Percentiles rank a stretch among this genome's conserved stretches.
These are phyloP conservation scores for Dothistroma pini DNA, from an alignment of 2,329 filamentous ascomycete genomes.

Conservation along the genomic window DNA sequence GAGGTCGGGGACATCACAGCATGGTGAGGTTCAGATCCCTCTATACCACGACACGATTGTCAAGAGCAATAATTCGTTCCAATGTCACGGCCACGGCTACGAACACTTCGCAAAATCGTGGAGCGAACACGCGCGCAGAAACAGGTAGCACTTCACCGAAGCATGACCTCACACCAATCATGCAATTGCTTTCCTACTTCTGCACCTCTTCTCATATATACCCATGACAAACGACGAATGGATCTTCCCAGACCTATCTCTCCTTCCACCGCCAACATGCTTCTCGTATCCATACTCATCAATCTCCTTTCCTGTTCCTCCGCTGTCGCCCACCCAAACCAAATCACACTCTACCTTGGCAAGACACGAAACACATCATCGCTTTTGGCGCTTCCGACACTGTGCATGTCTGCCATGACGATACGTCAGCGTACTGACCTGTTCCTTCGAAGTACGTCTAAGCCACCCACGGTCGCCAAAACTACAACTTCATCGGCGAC, in stretches of 20 bases:
- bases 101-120: background rate
- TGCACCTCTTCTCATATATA: background rate
- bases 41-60: background rate
- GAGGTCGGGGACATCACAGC: conserved; percentile 96
- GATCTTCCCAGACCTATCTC: background rate
- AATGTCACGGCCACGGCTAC: background rate
- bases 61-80: background rate
- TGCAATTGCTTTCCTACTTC: background rate
- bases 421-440: too few species aligned
- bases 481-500: conserved; percentile 56
- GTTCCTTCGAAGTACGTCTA: conserved; percentile 53
- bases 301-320: background rate
- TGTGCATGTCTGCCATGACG: conserved; percentile 47
- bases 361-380: conserved; percentile 28
- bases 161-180: background rate
- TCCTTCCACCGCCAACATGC: background rate
- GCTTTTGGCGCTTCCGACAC: conserved; percentile 42
- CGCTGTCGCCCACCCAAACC: background rate
- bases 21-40: conserved; percentile 56
- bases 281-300: background rate
- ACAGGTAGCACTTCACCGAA: background rate
- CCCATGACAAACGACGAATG: too few species aligned
- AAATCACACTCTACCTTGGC: conserved; percentile 4
- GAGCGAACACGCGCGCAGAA: background rate
- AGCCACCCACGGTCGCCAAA: conserved; percentile 49